Conservation (phyloP, 2,329 filamentous ascomycete genomes). For the Sporothrix variecibatus region DNA sequence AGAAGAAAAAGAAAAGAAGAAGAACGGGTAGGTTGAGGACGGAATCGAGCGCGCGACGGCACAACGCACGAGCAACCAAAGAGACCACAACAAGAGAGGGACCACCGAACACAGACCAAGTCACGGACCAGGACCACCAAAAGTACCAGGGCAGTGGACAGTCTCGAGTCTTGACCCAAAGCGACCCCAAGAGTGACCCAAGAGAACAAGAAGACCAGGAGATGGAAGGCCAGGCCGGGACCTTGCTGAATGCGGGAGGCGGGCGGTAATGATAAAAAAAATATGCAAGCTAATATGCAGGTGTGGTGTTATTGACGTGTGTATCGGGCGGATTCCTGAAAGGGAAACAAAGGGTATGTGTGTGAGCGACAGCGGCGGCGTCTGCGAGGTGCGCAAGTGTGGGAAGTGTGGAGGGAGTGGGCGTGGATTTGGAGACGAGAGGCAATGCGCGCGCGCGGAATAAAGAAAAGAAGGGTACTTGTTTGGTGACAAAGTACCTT, state of each 20-base stretch:
- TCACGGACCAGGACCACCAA: conserved; percentile 5
- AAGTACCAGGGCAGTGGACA: background rate
- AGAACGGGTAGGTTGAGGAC: conserved; percentile 5
- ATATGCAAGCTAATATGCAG: conserved; percentile 26
- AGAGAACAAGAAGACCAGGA: background rate
- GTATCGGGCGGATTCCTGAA: conserved; percentile 27
- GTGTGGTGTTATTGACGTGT: conserved; percentile 21
- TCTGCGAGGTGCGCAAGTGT: background rate
- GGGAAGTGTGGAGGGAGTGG: conserved; percentile 16
- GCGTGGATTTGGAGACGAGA: background rate
- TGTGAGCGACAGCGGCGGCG: background rate
- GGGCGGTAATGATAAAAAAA: conserved; percentile 18
- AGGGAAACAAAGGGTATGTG: conserved; percentile 20
- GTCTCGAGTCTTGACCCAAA: no score
- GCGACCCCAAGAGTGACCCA: background rate
- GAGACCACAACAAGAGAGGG: background rate
- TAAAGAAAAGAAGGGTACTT: background rate
- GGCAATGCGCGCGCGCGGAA: background rate
- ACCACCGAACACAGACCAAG: conserved; percentile 16
- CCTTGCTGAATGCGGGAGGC: conserved; percentile 22
- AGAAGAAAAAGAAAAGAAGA: background rate
- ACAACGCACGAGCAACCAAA: conserved; percentile 7
- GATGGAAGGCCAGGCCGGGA: conserved; percentile 8
- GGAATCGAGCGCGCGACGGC: background rate
- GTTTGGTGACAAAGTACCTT: background rate